Conservation (phyloP, 2,329 filamentous ascomycete genomes). For the Aureobasidium sp. region DNA sequence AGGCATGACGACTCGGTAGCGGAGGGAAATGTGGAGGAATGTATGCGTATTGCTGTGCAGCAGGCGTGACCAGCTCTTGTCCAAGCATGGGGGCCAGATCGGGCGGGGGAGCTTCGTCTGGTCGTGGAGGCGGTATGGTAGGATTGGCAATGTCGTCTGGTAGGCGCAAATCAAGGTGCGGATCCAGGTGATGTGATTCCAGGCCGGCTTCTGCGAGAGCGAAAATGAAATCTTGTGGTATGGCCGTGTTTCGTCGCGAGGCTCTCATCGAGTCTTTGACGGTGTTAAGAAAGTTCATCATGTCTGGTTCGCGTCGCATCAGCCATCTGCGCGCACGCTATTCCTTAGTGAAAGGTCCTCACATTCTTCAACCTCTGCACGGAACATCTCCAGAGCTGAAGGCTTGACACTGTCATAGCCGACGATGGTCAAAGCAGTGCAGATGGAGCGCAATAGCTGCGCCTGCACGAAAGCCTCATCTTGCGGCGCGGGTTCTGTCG, state of each 20-base stretch:
- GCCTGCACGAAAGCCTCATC: slow-evolving; percentile 48
- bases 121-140: slow-evolving; percentile 34
- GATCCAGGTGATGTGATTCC: slow-evolving; percentile 24
- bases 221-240: slow-evolving; percentile 53
- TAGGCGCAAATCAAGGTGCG: slow-evolving; percentile 33
- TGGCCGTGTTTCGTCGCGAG: slow-evolving; percentile 47
- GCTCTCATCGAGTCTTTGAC: slow-evolving; percentile 53
- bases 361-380: slow-evolving; percentile 49
- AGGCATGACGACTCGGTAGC: slow-evolving; percentile 59
- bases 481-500: slow-evolving; percentile 33
- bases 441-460: slow-evolving; percentile 50
- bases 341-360: background rate
- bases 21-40: slow-evolving; percentile 55
- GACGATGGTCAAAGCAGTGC: slow-evolving; percentile 42
- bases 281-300: slow-evolving; percentile 47
- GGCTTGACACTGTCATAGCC: slow-evolving; percentile 51
- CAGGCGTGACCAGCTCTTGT: slow-evolving; percentile 42
- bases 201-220: slow-evolving; percentile 35
- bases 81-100: slow-evolving; percentile 45
- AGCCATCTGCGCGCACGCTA: slow-evolving; percentile 35
- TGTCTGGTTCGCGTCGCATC: slow-evolving; percentile 33
- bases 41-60: slow-evolving; percentile 43
- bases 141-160: slow-evolving; percentile 31
- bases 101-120: slow-evolving; percentile 34
- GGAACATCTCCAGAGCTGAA: slow-evolving; percentile 50